phyloP scores from a whole-genome alignment of 345 rosid genomes.

The Excoecaria agallocha region DNA sequence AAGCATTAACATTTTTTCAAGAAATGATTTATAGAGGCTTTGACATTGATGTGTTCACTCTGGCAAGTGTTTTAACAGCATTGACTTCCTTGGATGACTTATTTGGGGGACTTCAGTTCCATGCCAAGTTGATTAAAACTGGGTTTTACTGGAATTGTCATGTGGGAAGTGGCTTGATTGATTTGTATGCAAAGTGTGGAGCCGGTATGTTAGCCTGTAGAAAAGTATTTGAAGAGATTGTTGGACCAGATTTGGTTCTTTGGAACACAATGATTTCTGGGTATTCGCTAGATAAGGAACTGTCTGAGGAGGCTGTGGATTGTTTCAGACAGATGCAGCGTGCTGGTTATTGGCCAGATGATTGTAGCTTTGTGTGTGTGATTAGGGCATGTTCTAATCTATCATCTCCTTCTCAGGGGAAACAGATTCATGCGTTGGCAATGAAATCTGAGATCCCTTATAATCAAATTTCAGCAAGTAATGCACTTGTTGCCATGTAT shows the following conservation, averaged over 20 bases:
- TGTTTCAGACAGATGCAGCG: constrained; percentile 61
- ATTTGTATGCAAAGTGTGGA: constrained; percentile 78
- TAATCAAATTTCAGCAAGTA: constrained; percentile 63
- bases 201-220: constrained; percentile 47
- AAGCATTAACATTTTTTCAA: constrained; percentile 63
- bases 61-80: constrained; percentile 80
- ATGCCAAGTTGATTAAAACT: constrained; percentile 55
- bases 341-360: constrained; percentile 68
- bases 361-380: constrained; percentile 81
- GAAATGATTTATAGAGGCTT: constrained; percentile 58
- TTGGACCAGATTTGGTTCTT: constrained; percentile 60
- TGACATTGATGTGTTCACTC: constrained; percentile 64
- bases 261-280: constrained; percentile 96
- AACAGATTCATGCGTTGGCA: constrained; percentile 70
- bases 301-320: constrained; percentile 63
- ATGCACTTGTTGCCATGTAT: constrained; percentile 69
- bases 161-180: constrained; percentile 86
- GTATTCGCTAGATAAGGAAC: constrained; percentile 61
- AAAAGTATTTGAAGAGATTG: constrained; percentile 71
- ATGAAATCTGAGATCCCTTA: constrained; percentile 65
- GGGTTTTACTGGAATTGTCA: constrained; percentile 75
- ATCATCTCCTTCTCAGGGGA: constrained; percentile 75
- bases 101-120: constrained; percentile 76
- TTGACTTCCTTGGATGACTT: constrained; percentile 54
- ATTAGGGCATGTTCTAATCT: constrained; percentile 70